Percentiles rank a stretch among this genome's conserved stretches.
Conservation (phyloP, 768 basidiomycete species). For the Phylloporus sp. region DNA sequence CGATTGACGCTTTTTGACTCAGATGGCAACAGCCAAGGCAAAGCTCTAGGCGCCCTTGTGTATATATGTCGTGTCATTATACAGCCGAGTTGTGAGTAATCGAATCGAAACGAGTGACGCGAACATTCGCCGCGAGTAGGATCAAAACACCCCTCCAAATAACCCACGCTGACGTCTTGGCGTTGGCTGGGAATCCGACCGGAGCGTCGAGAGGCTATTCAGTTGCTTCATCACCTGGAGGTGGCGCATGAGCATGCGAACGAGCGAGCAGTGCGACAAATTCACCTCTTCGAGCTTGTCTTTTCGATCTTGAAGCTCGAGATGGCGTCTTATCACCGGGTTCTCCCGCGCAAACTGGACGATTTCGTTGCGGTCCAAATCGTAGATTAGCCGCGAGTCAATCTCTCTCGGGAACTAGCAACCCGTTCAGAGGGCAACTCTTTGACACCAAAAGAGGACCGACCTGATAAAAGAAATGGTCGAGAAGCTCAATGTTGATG, state of each 20-base stretch:
- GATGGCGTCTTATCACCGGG: constrained; percentile 76
- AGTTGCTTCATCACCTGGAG: constrained; percentile 90
- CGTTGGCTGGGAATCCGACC: constrained; percentile 72
- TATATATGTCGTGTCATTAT: constrained; percentile 14
- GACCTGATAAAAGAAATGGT: constrained; percentile 98
- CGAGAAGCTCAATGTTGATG: constrained; percentile 96
- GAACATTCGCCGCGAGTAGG: constrained; percentile 6
- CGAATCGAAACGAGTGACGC: background rate
- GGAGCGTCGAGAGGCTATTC: constrained; percentile 83
- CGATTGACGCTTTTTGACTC: background rate
- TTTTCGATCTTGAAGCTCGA: constrained; percentile 94
- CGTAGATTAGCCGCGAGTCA: constrained; percentile 87
- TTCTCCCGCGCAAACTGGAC: constrained; percentile 93
- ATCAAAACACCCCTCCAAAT: constrained; percentile 73
- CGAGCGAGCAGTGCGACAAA: background rate
- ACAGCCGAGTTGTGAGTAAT: too few relatives aligned
- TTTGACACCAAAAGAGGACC: constrained; percentile 13
- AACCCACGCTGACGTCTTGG: constrained; percentile 73
- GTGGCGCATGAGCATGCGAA: constrained; percentile 3
- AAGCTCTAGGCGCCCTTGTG: constrained; percentile 34
- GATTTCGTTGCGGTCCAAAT: constrained; percentile 88
- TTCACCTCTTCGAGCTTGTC: constrained; percentile 92
- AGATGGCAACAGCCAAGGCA: constrained; percentile 22
- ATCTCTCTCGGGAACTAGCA: constrained; percentile 93
- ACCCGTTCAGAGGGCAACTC: background rate